Evolutionary conservation across 768 basidiomycete species (phyloP).

Genomic region (Gymnopilus junonius): DNA sequence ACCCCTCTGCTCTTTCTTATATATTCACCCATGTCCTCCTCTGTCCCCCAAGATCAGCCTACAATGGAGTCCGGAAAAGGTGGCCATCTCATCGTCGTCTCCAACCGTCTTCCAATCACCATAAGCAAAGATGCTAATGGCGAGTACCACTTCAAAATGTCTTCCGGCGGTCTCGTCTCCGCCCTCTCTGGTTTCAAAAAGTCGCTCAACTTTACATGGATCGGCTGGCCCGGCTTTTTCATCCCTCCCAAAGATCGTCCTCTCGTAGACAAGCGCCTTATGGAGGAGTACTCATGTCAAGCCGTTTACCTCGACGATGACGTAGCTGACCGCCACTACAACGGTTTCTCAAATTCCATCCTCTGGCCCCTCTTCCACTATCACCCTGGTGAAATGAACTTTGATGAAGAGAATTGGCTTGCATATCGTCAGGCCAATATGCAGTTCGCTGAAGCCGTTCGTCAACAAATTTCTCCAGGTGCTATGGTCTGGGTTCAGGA

Average conservation of each 20-base stretch:
- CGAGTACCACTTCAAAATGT: slow-evolving; percentile 99
- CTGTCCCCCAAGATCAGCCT: slow-evolving; percentile 31
- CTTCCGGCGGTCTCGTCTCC: slow-evolving; percentile 95
- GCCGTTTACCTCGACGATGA: slow-evolving; percentile 98
- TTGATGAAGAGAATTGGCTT: slow-evolving; percentile 98
- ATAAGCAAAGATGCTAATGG: slow-evolving; percentile 92
- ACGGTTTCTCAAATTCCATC: slow-evolving; percentile 99
- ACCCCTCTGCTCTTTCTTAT: slow-evolving; percentile 23
- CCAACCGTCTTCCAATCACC: slow-evolving; percentile 94
- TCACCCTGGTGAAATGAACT: slow-evolving; percentile 99
- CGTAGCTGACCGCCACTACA: slow-evolving; percentile 97
- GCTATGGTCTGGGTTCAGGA: slow-evolving; percentile 99
- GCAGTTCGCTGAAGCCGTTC: slow-evolving; percentile 90
- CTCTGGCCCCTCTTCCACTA: slow-evolving; percentile 99
- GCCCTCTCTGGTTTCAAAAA: slow-evolving; percentile 98
- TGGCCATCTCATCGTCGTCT: slow-evolving; percentile 90
- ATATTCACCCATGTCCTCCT: slow-evolving; percentile 33
- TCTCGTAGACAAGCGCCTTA: slow-evolving; percentile 87
- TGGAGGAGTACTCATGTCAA: slow-evolving; percentile 95
- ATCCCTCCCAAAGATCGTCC: slow-evolving; percentile 94
- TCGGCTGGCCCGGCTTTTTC: slow-evolving; percentile 93
- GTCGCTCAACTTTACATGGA: slow-evolving; percentile 97
- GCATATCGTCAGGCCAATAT: slow-evolving; percentile 98
- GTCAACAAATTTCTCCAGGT: slow-evolving; percentile 76
- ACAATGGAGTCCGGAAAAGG: slow-evolving; percentile 53